phyloP scores from a whole-genome alignment of 768 basidiomycete species.

The Antrodiella citrinella region DNA sequence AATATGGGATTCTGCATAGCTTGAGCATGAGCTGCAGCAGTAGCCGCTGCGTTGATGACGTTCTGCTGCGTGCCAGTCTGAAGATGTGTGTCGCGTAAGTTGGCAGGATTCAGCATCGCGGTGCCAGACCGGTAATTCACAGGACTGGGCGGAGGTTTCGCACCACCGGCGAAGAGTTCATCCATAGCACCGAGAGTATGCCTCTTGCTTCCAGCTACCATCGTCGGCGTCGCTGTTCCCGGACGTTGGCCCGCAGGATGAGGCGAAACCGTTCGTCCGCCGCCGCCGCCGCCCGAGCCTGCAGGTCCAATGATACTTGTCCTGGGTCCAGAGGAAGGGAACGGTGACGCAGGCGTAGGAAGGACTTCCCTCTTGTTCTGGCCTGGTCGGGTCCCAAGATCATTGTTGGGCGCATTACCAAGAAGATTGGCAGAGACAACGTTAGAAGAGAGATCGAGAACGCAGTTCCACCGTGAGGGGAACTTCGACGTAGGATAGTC shows the following conservation, averaged over 20 bases:
- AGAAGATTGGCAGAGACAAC: neutral
- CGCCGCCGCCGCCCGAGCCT: neutral
- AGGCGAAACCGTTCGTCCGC: neutral
- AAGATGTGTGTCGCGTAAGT: constrained; percentile 13
- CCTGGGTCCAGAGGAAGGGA: constrained; percentile 33
- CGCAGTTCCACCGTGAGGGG: constrained; percentile 84
- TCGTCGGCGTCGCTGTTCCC: constrained; percentile 18
- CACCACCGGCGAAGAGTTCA: constrained; percentile 17
- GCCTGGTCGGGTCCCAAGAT: neutral
- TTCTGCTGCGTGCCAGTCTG: constrained; percentile 7
- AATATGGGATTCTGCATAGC: constrained; percentile 1
- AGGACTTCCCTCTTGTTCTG: constrained; percentile 5
- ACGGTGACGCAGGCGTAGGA: constrained; percentile 66
- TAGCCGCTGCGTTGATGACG: constrained; percentile 5
- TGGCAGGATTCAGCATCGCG: constrained; percentile 22
- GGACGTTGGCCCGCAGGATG: constrained; percentile 13
- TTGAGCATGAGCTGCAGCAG: neutral
- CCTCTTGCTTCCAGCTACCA: constrained; percentile 50
- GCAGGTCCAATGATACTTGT: neutral
- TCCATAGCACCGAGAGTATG: constrained; percentile 38
- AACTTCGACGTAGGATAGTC: constrained; percentile 67
- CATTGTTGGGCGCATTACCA: neutral
- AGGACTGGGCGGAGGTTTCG: constrained; percentile 8
- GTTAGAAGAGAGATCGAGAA: constrained; percentile 58
- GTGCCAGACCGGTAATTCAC: constrained; percentile 24